Evolutionary conservation across 2,329 filamentous ascomycete species (phyloP).

Genomic region (Aureobasidium sp.): DNA sequence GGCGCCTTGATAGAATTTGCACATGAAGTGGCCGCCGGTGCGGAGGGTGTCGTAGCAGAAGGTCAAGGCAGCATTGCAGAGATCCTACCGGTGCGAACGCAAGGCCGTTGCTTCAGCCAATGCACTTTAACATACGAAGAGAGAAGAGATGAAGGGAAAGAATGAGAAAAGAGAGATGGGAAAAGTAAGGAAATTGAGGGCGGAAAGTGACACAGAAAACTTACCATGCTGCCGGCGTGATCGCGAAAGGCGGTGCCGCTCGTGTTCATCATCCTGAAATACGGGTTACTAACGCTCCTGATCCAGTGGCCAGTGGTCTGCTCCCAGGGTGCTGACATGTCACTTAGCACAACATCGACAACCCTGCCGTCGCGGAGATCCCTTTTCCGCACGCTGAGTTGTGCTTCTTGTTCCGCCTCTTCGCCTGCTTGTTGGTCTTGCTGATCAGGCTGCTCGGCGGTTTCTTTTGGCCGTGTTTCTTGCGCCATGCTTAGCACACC

Average conservation of each 20-base stretch:
- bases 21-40: constrained; percentile 80
- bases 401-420: constrained; percentile 21
- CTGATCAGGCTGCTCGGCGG: constrained; percentile 16
- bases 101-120: constrained; percentile 5
- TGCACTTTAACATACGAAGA: not conserved
- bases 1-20: constrained; percentile 91
- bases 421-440: constrained; percentile 23
- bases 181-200: not conserved
- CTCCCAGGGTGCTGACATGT: constrained; percentile 98
- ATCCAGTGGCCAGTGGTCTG: constrained; percentile 70
- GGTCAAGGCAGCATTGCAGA: constrained; percentile 74
- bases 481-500: constrained; percentile 60
- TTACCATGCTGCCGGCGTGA: constrained; percentile 89
- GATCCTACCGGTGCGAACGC: constrained; percentile 53
- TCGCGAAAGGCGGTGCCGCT: constrained; percentile 80
- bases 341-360: constrained; percentile 91
- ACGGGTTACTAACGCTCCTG: constrained; percentile 90
- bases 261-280: constrained; percentile 98
- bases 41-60: constrained; percentile 82
- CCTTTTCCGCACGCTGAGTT: constrained; percentile 26
- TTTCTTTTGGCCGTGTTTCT: not conserved
- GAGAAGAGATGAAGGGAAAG: not conserved
- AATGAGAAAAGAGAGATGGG: not conserved
- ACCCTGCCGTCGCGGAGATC: constrained; percentile 44
- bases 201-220: constrained; percentile 24